Base-by-base conservation (phyloP, 257 asterid genomes). In the Solanum dulcamara region DNA sequence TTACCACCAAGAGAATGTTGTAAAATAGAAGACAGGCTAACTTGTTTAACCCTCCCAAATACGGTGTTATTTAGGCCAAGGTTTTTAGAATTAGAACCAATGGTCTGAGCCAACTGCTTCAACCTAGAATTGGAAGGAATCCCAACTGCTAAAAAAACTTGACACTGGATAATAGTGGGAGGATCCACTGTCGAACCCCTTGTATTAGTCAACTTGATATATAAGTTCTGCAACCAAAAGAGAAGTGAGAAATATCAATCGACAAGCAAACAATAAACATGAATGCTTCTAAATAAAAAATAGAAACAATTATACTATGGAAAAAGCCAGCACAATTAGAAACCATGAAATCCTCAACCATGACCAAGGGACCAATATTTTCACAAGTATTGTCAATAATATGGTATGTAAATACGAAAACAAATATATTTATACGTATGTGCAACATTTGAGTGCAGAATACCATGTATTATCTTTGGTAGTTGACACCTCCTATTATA, bases 1-100 rank as follows among this genome's bases (percentile, higher is more conserved):
- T 86, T 88, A 20, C 87, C 72, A 17, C 92, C 92, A 12, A 90
- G 92, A 84, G 99, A 91, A 91, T 93, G 98, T 53, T 91, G 93
- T 81, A 92, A 81, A 40, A 89, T 64, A 55, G 98, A 92, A n/a
- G 99, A 95, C 86, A 97, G 98, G 84, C 93, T 89, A 51, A 97
- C 97, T 92, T 97, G 99, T 89, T 97, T 97, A 35, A 97, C 99
- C 87, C 90, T 92, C 32, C 99, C 99, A 86, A 97, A 97, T 38
- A 95, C 97, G 0, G 97, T 97, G 94, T 97, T 91, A 80, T 97
- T 94, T 66, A 97, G 94, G 83, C 99, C 99, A 51, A 97, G 97
- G 88, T 97, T 97, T 87, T 93, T 93, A 10, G 93, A 11, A 87
- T 92, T 92, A 17, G 98, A 92, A 62, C 92, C 94, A 6, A 97